These are phyloP conservation scores for Fraxinus paxiana DNA, from an alignment of 305 asterid genomes.

Conservation along the genomic window DNA sequence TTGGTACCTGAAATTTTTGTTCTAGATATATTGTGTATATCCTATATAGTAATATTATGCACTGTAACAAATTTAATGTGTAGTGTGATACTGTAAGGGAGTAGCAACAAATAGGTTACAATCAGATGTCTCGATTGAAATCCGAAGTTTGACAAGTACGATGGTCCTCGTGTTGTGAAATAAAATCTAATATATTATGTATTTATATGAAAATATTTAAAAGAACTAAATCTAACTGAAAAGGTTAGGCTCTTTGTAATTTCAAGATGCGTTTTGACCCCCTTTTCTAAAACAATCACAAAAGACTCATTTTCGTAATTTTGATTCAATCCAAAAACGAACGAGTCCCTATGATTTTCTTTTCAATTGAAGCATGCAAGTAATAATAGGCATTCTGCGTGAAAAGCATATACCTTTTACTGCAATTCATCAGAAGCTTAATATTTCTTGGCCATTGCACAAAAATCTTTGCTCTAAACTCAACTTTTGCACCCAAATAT, in stretches of 20 bases:
- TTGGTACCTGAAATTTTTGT: neutral
- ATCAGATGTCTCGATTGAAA: neutral
- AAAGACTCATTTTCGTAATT: neutral
- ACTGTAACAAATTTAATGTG: neutral
- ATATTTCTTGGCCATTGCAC: conserved; percentile 22
- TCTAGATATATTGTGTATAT: no score
- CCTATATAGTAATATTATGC: neutral
- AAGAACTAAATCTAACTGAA: no score
- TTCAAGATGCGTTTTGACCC: neutral
- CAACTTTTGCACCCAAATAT: conserved; percentile 36
- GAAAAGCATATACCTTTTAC: conserved; percentile 32
- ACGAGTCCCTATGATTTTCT: neutral
- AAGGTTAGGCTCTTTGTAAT: no score
- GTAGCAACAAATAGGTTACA: neutral
- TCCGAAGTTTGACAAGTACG: neutral
- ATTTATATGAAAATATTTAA: neutral
- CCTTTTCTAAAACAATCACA: neutral
- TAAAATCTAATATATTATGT: neutral
- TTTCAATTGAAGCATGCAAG: conserved; percentile 40
- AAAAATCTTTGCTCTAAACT: conserved; percentile 19
- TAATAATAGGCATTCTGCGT: conserved; percentile 24
- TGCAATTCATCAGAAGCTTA: conserved; percentile 48
- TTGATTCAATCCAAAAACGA: neutral
- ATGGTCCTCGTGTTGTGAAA: neutral
- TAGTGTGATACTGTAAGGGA: neutral